These are phyloP conservation scores for Fragilariopsis cylindrus DNA, from an alignment of 108 stramenopile genomes.

Conservation along the genomic window DNA sequence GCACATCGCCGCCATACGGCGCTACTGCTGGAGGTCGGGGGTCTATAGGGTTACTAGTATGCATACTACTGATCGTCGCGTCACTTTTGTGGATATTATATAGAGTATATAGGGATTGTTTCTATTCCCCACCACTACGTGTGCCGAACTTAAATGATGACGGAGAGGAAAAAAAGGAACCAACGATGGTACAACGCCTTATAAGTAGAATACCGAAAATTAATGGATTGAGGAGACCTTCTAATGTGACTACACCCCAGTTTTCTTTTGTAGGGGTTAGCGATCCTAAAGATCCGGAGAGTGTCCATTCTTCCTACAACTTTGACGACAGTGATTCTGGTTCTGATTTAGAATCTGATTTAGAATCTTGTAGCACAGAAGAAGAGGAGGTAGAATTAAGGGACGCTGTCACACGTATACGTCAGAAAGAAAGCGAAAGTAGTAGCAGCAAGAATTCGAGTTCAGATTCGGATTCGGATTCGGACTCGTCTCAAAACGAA, in stretches of 20 bases:
- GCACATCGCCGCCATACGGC: background rate
- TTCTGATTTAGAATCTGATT: too few species aligned
- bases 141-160: background rate
- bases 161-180: background rate
- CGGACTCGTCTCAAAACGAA: too few species aligned
- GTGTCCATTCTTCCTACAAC: too few species aligned
- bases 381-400: too few species aligned
- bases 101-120: conserved; percentile 24
- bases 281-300: background rate
- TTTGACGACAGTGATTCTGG: too few species aligned
- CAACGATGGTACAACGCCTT: background rate
- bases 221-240: background rate
- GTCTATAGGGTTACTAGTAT: background rate
- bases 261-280: background rate
- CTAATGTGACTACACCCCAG: background rate
- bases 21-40: background rate
- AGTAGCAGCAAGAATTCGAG: too few species aligned
- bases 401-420: too few species aligned
- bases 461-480: too few species aligned
- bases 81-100: conserved; percentile 19
- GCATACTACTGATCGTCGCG: conserved; percentile 2
- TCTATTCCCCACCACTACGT: conserved; percentile 5
- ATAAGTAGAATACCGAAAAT: background rate
- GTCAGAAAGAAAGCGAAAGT: too few species aligned
- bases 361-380: too few species aligned